A percentile compares a stretch with the other conserved stretches of the same genome.
These are phyloP conservation scores for Fusarium sp. DNA, from an alignment of 2,329 filamentous ascomycete species.

Conservation along the genomic window DNA sequence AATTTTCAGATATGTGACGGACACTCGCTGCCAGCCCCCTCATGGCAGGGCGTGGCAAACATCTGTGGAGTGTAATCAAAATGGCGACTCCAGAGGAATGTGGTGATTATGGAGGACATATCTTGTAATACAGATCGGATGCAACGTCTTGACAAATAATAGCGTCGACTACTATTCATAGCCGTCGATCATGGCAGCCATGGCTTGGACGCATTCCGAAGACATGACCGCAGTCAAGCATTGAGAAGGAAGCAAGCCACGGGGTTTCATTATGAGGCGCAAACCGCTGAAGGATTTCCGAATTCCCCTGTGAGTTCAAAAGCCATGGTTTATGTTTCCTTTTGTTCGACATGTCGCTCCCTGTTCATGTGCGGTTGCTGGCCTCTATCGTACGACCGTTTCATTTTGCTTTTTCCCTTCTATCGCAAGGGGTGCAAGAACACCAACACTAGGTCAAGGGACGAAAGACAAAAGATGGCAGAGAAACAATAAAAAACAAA, in stretches of 20 bases:
- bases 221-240: background rate
- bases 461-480: background rate
- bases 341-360: constrained; percentile 15
- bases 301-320: constrained; percentile 1
- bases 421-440: constrained; percentile 2
- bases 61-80: constrained; percentile 9
- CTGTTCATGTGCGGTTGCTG: constrained; percentile 10
- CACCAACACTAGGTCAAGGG: background rate
- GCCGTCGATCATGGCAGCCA: constrained; percentile 21
- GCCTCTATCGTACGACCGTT: constrained; percentile 26
- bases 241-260: constrained; percentile 29
- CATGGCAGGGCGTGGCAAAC: constrained; percentile 30
- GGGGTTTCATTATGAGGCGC: constrained; percentile 15
- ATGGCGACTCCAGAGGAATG: constrained; percentile 20
- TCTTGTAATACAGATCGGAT: background rate
- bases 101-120: constrained; percentile 17
- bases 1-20: constrained; percentile 10
- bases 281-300: background rate
- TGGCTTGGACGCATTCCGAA: constrained; percentile 6
- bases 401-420: constrained; percentile 29
- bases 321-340: constrained; percentile 17
- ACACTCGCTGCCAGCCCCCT: constrained; percentile 24
- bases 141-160: constrained; percentile 23
- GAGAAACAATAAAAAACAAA: background rate
- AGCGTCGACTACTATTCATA: constrained; percentile 35